Evolutionary conservation across 108 stramenopile species (phyloP).

Genomic region (Cyclotella choctawhatcheeana): DNA sequence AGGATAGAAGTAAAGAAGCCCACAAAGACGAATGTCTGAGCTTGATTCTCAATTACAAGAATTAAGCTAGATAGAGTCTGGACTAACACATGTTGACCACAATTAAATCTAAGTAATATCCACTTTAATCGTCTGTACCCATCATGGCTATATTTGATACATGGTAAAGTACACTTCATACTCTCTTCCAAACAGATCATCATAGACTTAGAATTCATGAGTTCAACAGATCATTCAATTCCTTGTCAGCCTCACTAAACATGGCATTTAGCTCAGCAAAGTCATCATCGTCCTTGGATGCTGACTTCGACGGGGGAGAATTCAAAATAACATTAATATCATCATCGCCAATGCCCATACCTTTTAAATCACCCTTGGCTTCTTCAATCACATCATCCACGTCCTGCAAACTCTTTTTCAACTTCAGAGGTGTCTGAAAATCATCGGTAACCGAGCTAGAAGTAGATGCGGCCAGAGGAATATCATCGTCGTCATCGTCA

Average conservation of each 20-base stretch:
- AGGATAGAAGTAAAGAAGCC: no score
- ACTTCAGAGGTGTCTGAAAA: slow-evolving; percentile 42
- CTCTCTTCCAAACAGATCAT: neutral
- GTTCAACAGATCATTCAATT: slow-evolving; percentile 78
- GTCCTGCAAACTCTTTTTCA: slow-evolving; percentile 42
- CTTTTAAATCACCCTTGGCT: slow-evolving; percentile 70
- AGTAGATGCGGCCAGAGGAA: neutral
- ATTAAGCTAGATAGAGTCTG: no score
- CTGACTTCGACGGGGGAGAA: slow-evolving; percentile 26
- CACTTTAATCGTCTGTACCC: no score
- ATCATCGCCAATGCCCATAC: slow-evolving; percentile 56
- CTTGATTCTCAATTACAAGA: no score
- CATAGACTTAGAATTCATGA: no score
- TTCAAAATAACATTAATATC: slow-evolving; percentile 45
- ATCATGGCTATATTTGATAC: no score
- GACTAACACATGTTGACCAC: no score
- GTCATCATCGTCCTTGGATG: slow-evolving; percentile 43
- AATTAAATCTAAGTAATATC: no score
- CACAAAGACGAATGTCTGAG: no score
- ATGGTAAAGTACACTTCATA: no score
- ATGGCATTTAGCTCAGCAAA: slow-evolving; percentile 86
- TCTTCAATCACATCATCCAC: slow-evolving; percentile 78
- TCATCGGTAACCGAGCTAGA: slow-evolving; percentile 34
- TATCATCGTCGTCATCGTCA: slow-evolving; percentile 51
- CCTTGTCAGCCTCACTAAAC: slow-evolving; percentile 82